Conservation (phyloP, 2,329 filamentous ascomycete species). For the Byssothecium circinans region DNA sequence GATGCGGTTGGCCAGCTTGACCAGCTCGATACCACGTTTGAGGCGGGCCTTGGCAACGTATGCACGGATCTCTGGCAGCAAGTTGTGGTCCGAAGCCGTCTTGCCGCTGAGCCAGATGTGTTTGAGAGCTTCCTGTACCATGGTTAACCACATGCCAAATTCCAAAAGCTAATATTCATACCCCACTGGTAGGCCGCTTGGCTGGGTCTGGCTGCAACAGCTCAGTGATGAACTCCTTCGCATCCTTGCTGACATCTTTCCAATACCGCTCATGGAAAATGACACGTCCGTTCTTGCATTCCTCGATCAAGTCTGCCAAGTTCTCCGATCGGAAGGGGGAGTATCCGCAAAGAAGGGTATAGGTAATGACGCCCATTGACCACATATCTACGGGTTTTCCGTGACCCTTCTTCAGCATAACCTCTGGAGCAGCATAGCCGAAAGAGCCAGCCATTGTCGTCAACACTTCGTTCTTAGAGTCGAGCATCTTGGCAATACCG, state of each 20-base stretch:
- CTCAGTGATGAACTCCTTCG: conserved; percentile 87
- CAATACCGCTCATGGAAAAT: conserved; percentile 98
- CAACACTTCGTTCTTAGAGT: conserved; percentile 84
- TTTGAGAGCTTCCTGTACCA: conserved; percentile 67
- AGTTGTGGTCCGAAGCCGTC: conserved; percentile 91
- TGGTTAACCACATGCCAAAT: conserved; percentile 13
- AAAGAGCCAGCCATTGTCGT: conserved; percentile 99
- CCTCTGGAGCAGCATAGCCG: conserved; percentile 94
- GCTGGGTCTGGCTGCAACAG: conserved; percentile 79
- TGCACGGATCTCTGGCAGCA: conserved; percentile 93
- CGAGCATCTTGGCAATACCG: conserved; percentile 97
- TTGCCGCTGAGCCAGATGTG: conserved; percentile 91
- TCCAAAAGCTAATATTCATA: conserved; percentile 44
- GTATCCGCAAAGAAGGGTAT: conserved; percentile 96
- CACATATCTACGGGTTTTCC: conserved; percentile 99
- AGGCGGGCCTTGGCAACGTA: conserved; percentile 91
- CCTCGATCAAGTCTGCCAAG: conserved; percentile 87
- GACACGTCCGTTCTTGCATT: conserved; percentile 81
- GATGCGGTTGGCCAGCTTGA: conserved; percentile 95
- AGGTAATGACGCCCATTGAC: conserved; percentile 98
- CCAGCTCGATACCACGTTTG: conserved; percentile 89
- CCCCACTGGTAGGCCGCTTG: conserved; percentile 75
- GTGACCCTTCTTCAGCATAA: conserved; percentile 97
- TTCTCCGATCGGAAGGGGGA: conserved; percentile 97
- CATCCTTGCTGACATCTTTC: conserved; percentile 94